A percentile compares a stretch with the other conserved stretches of the same genome.
phyloP scores from a whole-genome alignment of 108 stramenopile genomes.

The Nitzschia putrida region DNA sequence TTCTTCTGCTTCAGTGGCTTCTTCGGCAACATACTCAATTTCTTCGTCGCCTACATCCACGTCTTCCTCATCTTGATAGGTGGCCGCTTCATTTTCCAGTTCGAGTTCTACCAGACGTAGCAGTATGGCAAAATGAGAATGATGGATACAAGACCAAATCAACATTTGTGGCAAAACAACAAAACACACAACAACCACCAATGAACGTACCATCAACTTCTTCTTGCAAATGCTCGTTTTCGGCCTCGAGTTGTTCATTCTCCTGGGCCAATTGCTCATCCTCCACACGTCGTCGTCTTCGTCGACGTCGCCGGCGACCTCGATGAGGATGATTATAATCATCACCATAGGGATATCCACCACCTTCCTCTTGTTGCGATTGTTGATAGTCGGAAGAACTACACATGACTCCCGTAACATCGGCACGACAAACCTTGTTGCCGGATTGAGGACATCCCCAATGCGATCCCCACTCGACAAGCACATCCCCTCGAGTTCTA shows the following conservation, averaged over 20 bases:
- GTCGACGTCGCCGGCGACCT: not conserved
- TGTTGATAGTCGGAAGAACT: conserved; percentile 15
- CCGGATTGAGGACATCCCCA: conserved; percentile 50
- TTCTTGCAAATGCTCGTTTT: conserved; percentile 48
- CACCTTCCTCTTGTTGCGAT: conserved; percentile 12
- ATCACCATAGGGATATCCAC: not conserved
- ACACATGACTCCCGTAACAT: conserved; percentile 46
- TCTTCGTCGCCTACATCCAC: conserved; percentile 26
- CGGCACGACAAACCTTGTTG: conserved; percentile 35
- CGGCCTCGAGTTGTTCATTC: conserved; percentile 30
- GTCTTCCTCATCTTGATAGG: conserved; percentile 36
- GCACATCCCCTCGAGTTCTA: conserved; percentile 45
- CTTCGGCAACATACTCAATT: conserved; percentile 12
- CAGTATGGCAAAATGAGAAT: not conserved
- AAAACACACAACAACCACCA: not conserved
- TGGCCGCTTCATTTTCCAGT: conserved; percentile 28
- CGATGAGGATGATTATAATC: no score
- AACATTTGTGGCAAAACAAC: not conserved
- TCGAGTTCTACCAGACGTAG: conserved; percentile 28
- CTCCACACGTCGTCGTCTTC: not conserved
- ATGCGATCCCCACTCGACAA: conserved; percentile 42
- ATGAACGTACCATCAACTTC: conserved; percentile 36
- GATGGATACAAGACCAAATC: not conserved
- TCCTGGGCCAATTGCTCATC: conserved; percentile 25
- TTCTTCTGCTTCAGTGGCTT: conserved; percentile 27